A percentile compares a stretch with the other conserved stretches of the same genome.
Conservation (phyloP, 257 asterid genomes). For the Solanum pinnatisectum region DNA sequence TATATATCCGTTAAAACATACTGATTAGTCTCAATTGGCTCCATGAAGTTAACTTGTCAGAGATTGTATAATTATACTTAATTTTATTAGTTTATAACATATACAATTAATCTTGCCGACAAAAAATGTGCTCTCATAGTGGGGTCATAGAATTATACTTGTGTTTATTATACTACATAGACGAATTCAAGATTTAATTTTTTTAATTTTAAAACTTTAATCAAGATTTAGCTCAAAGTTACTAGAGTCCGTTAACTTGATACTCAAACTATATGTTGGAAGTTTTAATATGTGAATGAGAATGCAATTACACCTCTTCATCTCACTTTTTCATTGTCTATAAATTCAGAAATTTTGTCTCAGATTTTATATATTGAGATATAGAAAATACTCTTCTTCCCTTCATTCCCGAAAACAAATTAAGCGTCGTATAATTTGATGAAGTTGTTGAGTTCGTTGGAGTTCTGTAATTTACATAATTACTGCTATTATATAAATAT, state of each 20-base stretch:
- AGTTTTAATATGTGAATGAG: neutral
- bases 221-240: neutral
- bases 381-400: too few relatives aligned
- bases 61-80: neutral
- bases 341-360: too few relatives aligned
- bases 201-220: neutral
- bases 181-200: neutral
- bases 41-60: neutral
- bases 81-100: neutral
- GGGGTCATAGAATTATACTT: neutral
- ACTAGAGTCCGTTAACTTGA: neutral
- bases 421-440: fast-evolving
- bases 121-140: neutral
- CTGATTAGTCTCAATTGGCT: neutral
- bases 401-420: too few relatives aligned
- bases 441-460: too few relatives aligned
- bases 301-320: neutral
- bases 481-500: too few relatives aligned
- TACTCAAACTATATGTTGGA: neutral
- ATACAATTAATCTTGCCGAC: neutral
- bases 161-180: neutral
- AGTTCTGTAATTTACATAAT: too few relatives aligned
- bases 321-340: neutral
- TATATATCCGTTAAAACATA: neutral
- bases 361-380: neutral